phyloP scores from a whole-genome alignment of 108 stramenopile genomes.

The Discostella stelligeroides region DNA sequence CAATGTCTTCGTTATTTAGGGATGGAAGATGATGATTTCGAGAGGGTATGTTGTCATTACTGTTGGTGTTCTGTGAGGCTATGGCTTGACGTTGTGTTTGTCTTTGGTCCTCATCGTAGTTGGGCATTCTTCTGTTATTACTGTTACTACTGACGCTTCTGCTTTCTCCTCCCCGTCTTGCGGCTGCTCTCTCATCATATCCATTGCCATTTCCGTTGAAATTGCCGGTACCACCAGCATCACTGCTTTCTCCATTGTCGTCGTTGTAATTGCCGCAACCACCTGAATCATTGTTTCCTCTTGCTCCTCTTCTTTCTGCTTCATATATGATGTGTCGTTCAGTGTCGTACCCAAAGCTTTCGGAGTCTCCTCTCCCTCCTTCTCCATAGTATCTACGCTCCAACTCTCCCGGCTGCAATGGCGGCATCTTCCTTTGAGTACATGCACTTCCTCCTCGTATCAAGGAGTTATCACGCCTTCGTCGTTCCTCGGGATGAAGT shows the following conservation, averaged over 20 bases:
- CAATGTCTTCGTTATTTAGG: no score
- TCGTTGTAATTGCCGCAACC: background rate
- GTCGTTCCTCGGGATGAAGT: slow-evolving; percentile 38
- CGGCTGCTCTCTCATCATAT: background rate
- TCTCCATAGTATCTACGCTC: slow-evolving; percentile 37
- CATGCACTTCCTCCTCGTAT: slow-evolving; percentile 44
- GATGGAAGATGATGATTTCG: no score
- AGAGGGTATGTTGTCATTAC: no score
- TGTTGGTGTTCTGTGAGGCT: no score
- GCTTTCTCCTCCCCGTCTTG: no score
- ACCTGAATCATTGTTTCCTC: slow-evolving; percentile 2
- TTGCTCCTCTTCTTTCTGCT: background rate
- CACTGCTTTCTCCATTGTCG: background rate
- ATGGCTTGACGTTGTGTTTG: no score
- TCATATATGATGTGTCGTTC: background rate
- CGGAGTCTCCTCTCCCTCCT: background rate
- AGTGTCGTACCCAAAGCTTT: slow-evolving; percentile 4
- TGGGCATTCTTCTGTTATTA: no score
- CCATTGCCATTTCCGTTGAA: slow-evolving; percentile 10
- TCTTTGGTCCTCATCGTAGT: no score
- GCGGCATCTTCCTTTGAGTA: background rate
- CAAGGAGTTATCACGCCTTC: slow-evolving; percentile 1
- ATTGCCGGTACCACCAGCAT: background rate
- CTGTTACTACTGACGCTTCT: no score
- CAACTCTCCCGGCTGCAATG: slow-evolving; percentile 50